Base-by-base conservation (phyloP, 2,329 filamentous ascomycete species). In the Aspergillus phoenicis region DNA sequence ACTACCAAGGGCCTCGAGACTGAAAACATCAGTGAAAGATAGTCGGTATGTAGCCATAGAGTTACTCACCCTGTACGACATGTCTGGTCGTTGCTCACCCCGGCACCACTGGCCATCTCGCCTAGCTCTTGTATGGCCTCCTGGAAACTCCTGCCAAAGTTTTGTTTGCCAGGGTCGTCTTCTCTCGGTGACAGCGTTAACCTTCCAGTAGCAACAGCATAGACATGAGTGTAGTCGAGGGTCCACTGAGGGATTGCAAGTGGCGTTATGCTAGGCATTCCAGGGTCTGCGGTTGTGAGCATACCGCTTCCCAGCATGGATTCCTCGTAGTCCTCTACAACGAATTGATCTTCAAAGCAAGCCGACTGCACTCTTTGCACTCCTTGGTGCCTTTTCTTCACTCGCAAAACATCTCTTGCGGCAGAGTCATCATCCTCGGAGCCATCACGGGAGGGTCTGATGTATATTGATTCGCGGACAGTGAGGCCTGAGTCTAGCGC, bases 301-400 rank as follows among this genome's bases (percentile, higher is more conserved):
- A 61, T 30, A 30, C 45, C 64, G 39, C 30, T 49, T 4, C 58
- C 48, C 20, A 57, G 45, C 24, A 63, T 61, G 24, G 70, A 70
- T 59, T 74, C 74, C 57, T 76, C 71, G 71, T 65, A 71, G 59
- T 78, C 77, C 62, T 78, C 71, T 20, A 78, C 73, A n/a, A 78
- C 60, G 53, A 78, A 78, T 52, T 75, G 65, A 51, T 68, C 65
- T 13, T 65, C 58, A 22, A 60, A 61, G 49, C 39, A 39, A n/a
- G 54, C 52, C 52, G 52, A 45, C 15, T 52, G 61, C 52, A 61
- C 53, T 41, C 36, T 62, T 28, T 41, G 59, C 41, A 57, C 48
- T 36, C 61, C 51, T 26, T 60, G 45, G 41, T 67, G 62, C 17
- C 68, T 68, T 61, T 59, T 66, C 51, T 60, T 74, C 15, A 65